Percentiles rank a stretch among this genome's conserved stretches.
Evolutionary conservation across 192 early-diverging fungal genomes (phyloP).

Genomic region (Umbelopsis ramanniana): DNA sequence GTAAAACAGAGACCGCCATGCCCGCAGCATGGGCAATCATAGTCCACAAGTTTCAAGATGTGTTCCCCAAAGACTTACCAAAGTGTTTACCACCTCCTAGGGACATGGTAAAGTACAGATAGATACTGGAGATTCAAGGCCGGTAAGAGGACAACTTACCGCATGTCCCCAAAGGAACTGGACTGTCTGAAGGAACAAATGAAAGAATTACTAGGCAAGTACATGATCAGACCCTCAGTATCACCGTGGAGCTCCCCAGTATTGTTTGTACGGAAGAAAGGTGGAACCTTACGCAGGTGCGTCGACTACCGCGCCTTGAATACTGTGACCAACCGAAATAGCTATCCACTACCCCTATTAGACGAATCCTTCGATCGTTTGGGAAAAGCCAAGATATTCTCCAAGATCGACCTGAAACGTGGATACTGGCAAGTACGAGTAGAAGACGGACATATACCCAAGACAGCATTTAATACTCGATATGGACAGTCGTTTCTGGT

Average conservation of each 20-base stretch:
- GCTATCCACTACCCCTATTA: conserved; percentile 55
- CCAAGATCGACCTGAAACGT: conserved; percentile 27
- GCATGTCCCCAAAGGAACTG: background rate
- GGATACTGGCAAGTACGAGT: conserved; percentile 48
- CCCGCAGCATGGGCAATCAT: background rate
- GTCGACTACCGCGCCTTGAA: conserved; percentile 62
- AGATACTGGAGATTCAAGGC: background rate
- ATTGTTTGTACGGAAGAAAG: background rate
- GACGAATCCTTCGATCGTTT: conserved; percentile 47
- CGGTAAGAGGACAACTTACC: background rate
- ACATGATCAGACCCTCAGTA: background rate
- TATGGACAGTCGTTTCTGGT: conserved; percentile 49
- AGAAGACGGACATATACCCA: conserved; percentile 22
- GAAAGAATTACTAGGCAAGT: background rate
- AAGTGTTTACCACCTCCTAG: background rate
- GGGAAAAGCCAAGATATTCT: conserved; percentile 39
- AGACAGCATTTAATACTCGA: conserved; percentile 40
- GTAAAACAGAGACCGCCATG: background rate
- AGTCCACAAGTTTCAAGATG: background rate
- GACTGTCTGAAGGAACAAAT: background rate
- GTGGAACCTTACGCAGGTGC: conserved; percentile 33
- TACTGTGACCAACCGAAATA: conserved; percentile 50
- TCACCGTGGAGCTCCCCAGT: background rate
- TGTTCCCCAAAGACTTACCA: background rate
- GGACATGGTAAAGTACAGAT: background rate